Percentiles rank a stretch among this genome's conserved stretches.
Conservation (phyloP, 2,329 filamentous ascomycete genomes). For the Trichoderma semiorbis region DNA sequence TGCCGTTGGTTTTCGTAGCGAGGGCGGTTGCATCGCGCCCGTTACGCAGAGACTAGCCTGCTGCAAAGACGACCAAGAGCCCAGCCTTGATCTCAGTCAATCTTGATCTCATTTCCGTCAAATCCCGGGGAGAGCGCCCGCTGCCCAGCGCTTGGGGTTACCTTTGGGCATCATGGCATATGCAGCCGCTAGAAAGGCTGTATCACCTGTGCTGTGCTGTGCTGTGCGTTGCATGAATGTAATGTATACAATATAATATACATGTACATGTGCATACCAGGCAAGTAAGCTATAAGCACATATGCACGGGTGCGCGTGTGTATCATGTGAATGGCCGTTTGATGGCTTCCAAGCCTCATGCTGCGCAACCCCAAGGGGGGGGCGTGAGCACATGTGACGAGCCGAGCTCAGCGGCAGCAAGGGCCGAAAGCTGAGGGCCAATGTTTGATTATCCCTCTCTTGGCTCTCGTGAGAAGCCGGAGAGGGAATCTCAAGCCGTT, state of each 20-base stretch:
- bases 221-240: background rate
- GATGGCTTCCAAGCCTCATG: background rate
- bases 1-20: background rate
- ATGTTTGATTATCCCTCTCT: background rate
- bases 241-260: background rate
- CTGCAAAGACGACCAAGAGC: background rate
- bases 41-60: background rate
- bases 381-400: background rate
- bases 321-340: slow-evolving; percentile 5
- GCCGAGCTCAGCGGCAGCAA: background rate
- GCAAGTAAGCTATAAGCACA: background rate
- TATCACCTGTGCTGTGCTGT: background rate
- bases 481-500: background rate
- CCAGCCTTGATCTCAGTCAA: background rate
- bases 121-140: slow-evolving; percentile 7
- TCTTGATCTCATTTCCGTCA: slow-evolving; percentile 14
- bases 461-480: background rate
- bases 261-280: background rate
- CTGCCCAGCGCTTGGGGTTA: slow-evolving; percentile 13
- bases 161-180: slow-evolving; percentile 18
- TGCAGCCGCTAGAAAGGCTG: background rate
- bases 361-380: background rate
- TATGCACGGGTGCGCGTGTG: slow-evolving; percentile 1
- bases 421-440: background rate
- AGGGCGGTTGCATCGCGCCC: slow-evolving; percentile 4